Evolutionary conservation across 2,329 filamentous ascomycete species (phyloP).

Genomic region (Penicillium sp.): DNA sequence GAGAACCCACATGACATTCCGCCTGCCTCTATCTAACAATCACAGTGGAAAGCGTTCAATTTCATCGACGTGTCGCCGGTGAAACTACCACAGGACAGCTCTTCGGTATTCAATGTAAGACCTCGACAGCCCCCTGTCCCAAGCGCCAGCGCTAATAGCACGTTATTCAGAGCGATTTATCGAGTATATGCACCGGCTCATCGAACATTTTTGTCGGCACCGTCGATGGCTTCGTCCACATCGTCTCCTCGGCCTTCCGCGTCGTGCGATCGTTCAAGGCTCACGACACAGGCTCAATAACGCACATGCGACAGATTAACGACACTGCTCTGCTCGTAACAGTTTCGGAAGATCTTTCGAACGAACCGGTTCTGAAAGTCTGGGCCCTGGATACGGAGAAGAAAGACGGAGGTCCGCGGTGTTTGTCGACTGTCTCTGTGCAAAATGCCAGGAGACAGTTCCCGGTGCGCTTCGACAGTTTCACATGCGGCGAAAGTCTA

Average conservation of each 20-base stretch:
- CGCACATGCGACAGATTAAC: constrained; percentile 88
- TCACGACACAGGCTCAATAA: constrained; percentile 74
- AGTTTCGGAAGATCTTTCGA: constrained; percentile 76
- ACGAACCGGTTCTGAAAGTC: constrained; percentile 89
- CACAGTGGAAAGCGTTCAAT: constrained; percentile 96
- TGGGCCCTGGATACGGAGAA: constrained; percentile 96
- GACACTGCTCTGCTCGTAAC: constrained; percentile 86
- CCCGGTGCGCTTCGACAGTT: constrained; percentile 61
- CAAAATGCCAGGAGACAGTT: constrained; percentile 91
- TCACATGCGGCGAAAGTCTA: neutral
- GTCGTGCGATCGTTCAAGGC: constrained; percentile 83
- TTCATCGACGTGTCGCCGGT: constrained; percentile 96
- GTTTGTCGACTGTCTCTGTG: constrained; percentile 80
- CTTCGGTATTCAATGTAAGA: constrained; percentile 73
- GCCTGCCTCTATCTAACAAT: neutral
- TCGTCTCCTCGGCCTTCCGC: constrained; percentile 86
- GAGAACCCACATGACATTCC: neutral
- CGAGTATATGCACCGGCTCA: constrained; percentile 81
- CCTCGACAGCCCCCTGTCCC: neutral
- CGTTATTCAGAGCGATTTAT: constrained; percentile 65
- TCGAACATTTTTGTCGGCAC: constrained; percentile 88
- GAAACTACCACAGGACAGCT: constrained; percentile 75
- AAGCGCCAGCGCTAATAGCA: constrained; percentile 1
- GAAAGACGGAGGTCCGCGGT: constrained; percentile 87
- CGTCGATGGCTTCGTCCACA: constrained; percentile 81